Conservation (phyloP, 169 alveolate genomes). For the Plasmodium vinckei region DNA sequence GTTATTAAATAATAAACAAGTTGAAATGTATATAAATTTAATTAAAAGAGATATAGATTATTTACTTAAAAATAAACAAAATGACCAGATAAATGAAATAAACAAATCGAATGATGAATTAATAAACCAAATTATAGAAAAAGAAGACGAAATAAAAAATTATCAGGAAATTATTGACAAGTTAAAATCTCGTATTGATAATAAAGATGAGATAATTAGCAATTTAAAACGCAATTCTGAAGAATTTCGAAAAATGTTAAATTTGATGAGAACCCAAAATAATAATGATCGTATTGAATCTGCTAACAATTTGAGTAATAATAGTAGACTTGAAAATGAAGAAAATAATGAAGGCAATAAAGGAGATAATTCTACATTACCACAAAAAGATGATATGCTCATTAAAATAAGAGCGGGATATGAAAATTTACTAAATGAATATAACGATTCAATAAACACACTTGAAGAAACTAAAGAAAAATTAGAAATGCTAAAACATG, state of each 20-base stretch:
- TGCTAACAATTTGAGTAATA: not conserved
- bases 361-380: not conserved
- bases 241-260: slow-evolving; percentile 5
- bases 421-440: slow-evolving; percentile 48
- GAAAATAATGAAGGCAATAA: not conserved
- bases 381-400: slow-evolving; percentile 33
- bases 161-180: slow-evolving; percentile 30
- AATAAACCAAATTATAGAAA: slow-evolving; percentile 12
- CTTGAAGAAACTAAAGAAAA: slow-evolving; percentile 40
- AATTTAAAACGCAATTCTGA: slow-evolving; percentile 34
- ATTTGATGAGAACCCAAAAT: no score
- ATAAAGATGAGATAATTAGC: slow-evolving; percentile 49
- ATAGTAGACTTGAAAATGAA: not conserved
- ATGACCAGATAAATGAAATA: not conserved
- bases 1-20: slow-evolving; percentile 23
- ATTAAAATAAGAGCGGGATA: slow-evolving; percentile 18
- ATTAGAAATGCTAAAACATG: slow-evolving; percentile 25
- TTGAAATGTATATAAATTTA: slow-evolving; percentile 19
- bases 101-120: slow-evolving; percentile 3
- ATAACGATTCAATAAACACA: slow-evolving; percentile 27
- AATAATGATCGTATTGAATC: no score
- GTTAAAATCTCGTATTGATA: slow-evolving; percentile 14
- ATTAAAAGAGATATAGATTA: slow-evolving; percentile 22
- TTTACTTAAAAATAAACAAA: not conserved
- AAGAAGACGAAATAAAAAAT: slow-evolving; percentile 43